phyloP scores from a whole-genome alignment of 768 basidiomycete genomes.

The Clavaria fumosa region DNA sequence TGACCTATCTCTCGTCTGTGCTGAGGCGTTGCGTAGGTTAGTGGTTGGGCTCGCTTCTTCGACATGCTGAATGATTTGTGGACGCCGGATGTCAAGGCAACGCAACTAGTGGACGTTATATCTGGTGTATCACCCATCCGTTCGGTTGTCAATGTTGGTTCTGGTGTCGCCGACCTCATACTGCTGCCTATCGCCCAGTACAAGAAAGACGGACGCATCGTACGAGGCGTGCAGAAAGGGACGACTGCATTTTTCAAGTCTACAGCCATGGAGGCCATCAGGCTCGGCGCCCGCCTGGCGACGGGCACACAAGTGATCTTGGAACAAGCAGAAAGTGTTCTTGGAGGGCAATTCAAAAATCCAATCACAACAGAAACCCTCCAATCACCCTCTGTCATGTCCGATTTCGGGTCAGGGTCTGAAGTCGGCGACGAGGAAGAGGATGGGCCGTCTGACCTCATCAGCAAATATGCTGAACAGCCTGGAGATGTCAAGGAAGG shows the following conservation, averaged over 20 bases:
- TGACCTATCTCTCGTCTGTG: conserved; percentile 2
- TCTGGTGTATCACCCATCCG: conserved; percentile 94
- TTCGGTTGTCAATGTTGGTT: conserved; percentile 93
- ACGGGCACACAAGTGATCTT: conserved; percentile 97
- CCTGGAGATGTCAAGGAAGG: conserved; percentile 76
- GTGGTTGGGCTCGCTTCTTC: conserved; percentile 83
- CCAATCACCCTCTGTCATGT: conserved; percentile 26
- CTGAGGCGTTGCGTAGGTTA: conserved; percentile 39
- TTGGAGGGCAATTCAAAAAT: conserved; percentile 65
- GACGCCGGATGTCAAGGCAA: conserved; percentile 99
- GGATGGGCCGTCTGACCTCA: conserved; percentile 35
- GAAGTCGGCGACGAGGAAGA: conserved; percentile 28
- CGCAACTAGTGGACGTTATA: conserved; percentile 92
- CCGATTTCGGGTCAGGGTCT: conserved; percentile 16
- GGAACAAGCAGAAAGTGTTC: conserved; percentile 83
- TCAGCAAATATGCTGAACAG: conserved; percentile 88
- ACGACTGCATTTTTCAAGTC: conserved; percentile 86
- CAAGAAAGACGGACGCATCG: conserved; percentile 87
- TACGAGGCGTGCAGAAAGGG: conserved; percentile 88
- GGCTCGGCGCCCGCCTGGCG: conserved; percentile 82
- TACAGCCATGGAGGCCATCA: conserved; percentile 91
- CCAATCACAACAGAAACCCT: conserved; percentile 54
- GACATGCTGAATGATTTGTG: conserved; percentile 93
- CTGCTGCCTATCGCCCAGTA: conserved; percentile 95
- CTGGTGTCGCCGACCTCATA: conserved; percentile 91